A percentile compares a stretch with the other conserved stretches of the same genome.
Evolutionary conservation across 1,284 basidiomycete species (phyloP).

Genomic region (Laetiporus sulphureus): DNA sequence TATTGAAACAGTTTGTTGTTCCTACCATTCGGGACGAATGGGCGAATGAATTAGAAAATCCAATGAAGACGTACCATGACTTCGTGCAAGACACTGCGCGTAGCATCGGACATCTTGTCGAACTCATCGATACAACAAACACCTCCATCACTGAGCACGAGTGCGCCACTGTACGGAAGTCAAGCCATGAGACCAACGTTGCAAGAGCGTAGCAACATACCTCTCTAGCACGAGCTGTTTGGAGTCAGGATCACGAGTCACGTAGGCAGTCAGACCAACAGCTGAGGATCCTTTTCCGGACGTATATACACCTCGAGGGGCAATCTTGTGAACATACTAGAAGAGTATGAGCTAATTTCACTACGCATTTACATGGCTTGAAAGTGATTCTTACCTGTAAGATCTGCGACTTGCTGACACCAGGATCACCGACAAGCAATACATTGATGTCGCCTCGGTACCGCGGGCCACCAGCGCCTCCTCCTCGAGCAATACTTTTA

Average conservation of each 20-base stretch:
- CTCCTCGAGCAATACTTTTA: constrained; percentile 89
- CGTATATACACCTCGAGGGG: constrained; percentile 93
- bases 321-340: constrained; percentile 98
- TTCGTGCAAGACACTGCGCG: constrained; percentile 95
- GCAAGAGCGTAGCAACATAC: constrained; percentile 36
- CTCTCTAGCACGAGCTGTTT: constrained; percentile 97
- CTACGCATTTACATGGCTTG: too few relatives aligned
- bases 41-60: neutral
- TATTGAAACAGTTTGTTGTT: constrained; percentile 99
- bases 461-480: constrained; percentile 91
- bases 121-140: constrained; percentile 99
- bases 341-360: too few relatives aligned
- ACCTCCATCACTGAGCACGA: constrained; percentile 95
- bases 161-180: constrained; percentile 66
- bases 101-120: constrained; percentile 98
- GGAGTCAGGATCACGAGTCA: constrained; percentile 95
- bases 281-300: constrained; percentile 98
- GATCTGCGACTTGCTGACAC: constrained; percentile 96
- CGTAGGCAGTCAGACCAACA: constrained; percentile 96
- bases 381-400: constrained; percentile 71
- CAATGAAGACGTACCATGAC: constrained; percentile 73
- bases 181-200: neutral
- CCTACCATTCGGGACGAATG: constrained; percentile 38
- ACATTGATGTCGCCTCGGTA: constrained; percentile 99
- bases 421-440: constrained; percentile 94